Conservation (phyloP, 2,329 filamentous ascomycete species). For the Microdochium nivale region DNA sequence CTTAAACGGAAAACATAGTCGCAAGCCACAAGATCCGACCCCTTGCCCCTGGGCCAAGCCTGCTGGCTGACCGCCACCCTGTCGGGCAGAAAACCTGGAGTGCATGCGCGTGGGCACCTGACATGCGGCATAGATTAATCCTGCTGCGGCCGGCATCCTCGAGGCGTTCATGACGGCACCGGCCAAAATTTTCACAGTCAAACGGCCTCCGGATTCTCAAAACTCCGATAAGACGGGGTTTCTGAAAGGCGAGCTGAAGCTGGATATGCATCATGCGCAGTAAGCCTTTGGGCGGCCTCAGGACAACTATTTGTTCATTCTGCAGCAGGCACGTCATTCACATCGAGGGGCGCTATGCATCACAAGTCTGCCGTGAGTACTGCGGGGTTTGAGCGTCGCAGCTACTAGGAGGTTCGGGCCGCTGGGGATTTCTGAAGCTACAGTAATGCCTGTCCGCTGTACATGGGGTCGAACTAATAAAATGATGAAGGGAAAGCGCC, state of each 20-base stretch:
- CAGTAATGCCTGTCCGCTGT: not conserved
- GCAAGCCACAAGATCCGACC: no score
- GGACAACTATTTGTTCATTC: not conserved
- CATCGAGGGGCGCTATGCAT: no score
- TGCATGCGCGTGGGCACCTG: not conserved
- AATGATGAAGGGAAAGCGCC: not conserved
- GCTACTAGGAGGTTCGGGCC: not conserved
- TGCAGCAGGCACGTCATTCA: no score
- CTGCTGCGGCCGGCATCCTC: not conserved
- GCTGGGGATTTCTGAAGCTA: not conserved
- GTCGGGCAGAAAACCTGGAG: not conserved
- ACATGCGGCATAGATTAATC: not conserved
- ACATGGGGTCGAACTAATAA: not conserved
- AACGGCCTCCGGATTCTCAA: not conserved
- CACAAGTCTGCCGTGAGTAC: not conserved
- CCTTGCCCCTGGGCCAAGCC: not conserved
- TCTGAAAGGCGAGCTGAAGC: not conserved
- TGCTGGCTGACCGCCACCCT: not conserved
- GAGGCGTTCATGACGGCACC: not conserved
- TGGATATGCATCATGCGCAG: not conserved
- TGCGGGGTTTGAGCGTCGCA: not conserved
- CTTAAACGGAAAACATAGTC: no score
- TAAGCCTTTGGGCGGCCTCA: not conserved
- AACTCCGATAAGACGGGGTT: not conserved
- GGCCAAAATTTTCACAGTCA: not conserved